phyloP scores from a whole-genome alignment of 805 yeast species.

The Spathaspora passalidarum region DNA sequence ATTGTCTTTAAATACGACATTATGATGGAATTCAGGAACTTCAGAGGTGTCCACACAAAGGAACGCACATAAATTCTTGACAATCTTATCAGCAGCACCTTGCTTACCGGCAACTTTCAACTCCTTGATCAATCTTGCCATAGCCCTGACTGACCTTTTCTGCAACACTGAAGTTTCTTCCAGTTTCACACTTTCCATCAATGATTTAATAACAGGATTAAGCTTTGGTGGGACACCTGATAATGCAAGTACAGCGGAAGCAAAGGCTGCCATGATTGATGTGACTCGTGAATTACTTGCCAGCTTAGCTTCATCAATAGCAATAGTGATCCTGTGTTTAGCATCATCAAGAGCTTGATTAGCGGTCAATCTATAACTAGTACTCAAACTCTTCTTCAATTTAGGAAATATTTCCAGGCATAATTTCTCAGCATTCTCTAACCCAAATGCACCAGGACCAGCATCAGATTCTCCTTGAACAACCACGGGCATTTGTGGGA shows the following conservation, averaged over 20 bases:
- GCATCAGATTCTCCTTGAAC: slow-evolving; percentile 95
- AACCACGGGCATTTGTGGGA: slow-evolving; percentile 82
- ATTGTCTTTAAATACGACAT: slow-evolving; percentile 47
- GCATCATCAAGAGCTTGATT: slow-evolving; percentile 77
- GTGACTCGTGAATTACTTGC: slow-evolving; percentile 49
- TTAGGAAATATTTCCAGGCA: slow-evolving; percentile 63
- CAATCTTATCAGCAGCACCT: slow-evolving; percentile 84
- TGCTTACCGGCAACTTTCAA: slow-evolving; percentile 55
- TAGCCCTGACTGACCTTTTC: slow-evolving; percentile 62
- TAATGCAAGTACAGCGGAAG: slow-evolving; percentile 67
- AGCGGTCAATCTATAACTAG: slow-evolving; percentile 68
- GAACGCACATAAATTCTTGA: slow-evolving; percentile 87
- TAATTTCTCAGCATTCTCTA: slow-evolving; percentile 72
- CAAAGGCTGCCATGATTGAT: slow-evolving; percentile 69
- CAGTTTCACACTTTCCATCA: slow-evolving; percentile 88
- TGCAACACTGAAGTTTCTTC: slow-evolving; percentile 72
- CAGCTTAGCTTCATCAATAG: slow-evolving; percentile 65
- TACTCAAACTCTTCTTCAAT: slow-evolving; percentile 56
- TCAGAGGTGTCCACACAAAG: slow-evolving; percentile 93
- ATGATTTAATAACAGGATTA: slow-evolving; percentile 81
- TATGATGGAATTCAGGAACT: slow-evolving; percentile 85
- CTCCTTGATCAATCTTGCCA: slow-evolving; percentile 60
- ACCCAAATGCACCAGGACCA: slow-evolving; percentile 87
- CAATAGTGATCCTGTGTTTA: slow-evolving; percentile 58
- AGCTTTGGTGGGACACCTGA: slow-evolving; percentile 78